These are phyloP conservation scores for Bolboschoenoplectus hybrid DNA, from an alignment of 202 grass and related monocot species.

Conservation along the genomic window DNA sequence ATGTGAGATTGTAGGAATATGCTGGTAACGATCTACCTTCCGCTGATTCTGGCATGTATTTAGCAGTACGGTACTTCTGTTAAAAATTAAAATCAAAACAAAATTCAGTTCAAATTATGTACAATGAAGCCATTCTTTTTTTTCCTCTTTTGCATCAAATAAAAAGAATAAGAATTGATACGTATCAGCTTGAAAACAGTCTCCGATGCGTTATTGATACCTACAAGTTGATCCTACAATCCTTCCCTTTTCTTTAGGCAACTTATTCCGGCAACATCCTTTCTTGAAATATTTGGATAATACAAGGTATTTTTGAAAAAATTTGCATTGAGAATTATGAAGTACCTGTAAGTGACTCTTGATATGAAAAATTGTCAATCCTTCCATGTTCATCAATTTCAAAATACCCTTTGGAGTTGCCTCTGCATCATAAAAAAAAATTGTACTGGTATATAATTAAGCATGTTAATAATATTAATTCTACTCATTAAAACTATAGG, in stretches of 20 bases:
- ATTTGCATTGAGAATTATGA: background rate
- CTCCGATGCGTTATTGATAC: background rate
- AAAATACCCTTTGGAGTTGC: constrained; percentile 88
- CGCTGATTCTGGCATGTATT: constrained; percentile 63
- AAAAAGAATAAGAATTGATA: background rate
- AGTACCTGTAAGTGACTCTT: constrained; percentile 91
- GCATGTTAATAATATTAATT: background rate
- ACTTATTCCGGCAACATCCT: background rate
- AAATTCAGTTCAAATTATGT: background rate
- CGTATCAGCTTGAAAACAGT: background rate
- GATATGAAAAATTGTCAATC: constrained; percentile 87
- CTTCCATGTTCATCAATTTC: constrained; percentile 84
- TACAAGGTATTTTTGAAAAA: background rate
- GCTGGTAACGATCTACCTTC: constrained; percentile 56
- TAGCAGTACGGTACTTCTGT: constrained; percentile 85
- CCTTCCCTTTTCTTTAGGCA: background rate
- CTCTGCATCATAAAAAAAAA: constrained; percentile 47
- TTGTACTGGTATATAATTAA: constrained; percentile 6
- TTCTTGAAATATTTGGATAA: background rate
- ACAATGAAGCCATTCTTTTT: background rate
- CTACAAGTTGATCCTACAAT: constrained; percentile 9
- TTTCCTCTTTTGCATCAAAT: background rate
- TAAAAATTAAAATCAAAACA: background rate
- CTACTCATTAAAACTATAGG: background rate
- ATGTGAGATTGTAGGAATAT: background rate